phyloP scores from a whole-genome alignment of 805 yeast genomes.

The Candida ficus region DNA sequence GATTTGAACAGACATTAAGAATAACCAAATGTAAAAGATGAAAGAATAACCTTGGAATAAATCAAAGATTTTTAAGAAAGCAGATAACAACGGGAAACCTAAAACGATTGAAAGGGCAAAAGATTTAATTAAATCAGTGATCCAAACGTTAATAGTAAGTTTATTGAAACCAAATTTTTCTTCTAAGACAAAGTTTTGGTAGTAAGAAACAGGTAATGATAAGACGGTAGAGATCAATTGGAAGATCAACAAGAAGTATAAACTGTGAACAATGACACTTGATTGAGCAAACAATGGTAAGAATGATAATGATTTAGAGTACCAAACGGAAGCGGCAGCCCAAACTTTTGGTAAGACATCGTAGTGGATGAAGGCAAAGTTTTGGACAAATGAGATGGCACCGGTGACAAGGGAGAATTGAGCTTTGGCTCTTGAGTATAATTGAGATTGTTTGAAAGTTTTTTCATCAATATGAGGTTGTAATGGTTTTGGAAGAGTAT shows the following conservation, averaged over 20 bases:
- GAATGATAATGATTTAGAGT: constrained; percentile 22
- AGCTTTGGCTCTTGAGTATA: constrained; percentile 75
- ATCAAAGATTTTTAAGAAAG: constrained; percentile 75
- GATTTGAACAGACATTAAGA: constrained; percentile 67
- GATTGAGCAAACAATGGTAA: constrained; percentile 31
- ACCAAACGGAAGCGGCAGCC: constrained; percentile 39
- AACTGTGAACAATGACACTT: constrained; percentile 67
- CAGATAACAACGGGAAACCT: constrained; percentile 70
- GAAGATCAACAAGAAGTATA: constrained; percentile 54
- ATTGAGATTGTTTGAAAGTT: constrained; percentile 71
- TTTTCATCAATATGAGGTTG: constrained; percentile 63
- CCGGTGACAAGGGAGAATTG: constrained; percentile 57
- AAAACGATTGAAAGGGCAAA: constrained; percentile 47
- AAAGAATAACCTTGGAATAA: constrained; percentile 68
- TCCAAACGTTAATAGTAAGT: constrained; percentile 65
- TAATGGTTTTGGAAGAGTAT: constrained; percentile 63
- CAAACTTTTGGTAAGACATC: constrained; percentile 66
- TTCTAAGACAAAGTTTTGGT: constrained; percentile 82
- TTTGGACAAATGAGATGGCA: constrained; percentile 47
- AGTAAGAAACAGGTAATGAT: constrained; percentile 66
- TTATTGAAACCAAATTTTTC: constrained; percentile 93
- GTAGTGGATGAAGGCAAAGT: constrained; percentile 49
- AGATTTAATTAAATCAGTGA: constrained; percentile 65
- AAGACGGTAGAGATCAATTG: constrained; percentile 46
- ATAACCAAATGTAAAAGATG: constrained; percentile 71